Evolutionary conservation across 2,329 filamentous ascomycete species (phyloP), one percentile per base, ranked within the genome.

Genomic region (Apiospora aurea): DNA sequence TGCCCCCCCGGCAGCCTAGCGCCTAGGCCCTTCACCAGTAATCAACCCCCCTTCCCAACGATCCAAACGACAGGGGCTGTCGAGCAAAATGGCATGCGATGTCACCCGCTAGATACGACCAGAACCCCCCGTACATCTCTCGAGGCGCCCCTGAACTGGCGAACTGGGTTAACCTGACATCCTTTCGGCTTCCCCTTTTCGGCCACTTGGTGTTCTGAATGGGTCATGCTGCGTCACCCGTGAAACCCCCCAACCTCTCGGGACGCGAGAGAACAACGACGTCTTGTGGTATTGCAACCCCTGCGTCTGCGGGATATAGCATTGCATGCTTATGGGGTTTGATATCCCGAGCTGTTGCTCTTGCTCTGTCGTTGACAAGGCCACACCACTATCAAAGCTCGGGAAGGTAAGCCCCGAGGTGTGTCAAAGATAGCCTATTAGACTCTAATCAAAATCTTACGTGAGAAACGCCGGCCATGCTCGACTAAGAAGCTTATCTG

Each of bases 281-380:
- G 34, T 41, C 57, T 41, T 41, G 57, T 64, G 57, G 57, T 34
- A 64, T 64, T 64, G 34, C 57, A 64, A 64, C 57, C 34, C 57
- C 57, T 64, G 46, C 21, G 46, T 18, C 46, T n/a, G 34, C 29
- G 21, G 57, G 18, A 41, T 34, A 64, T 41, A 18, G 57, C 57
- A 14, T 64, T n/a, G 57, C 34, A 8, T 64, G 57, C 57, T n/a
- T n/a, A 8, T 64, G 57, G 57, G 57, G 14, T 18, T 41, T 64
- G 14, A 64, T 41, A 41, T 41, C 57, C 29, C 57, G 57, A 41
- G 18, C 57, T 38, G 18, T 41, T 41, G 34, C 18, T 64, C 57
- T 41, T 41, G 34, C 18, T 64, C 57, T 64, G 21, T 34, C 34
- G 57, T 4, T 7, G 8, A 24, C 10, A 64, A 64, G 57, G 34